Percentiles rank a stretch among this genome's conserved stretches.
Evolutionary conservation across 2,329 filamentous ascomycete genomes (phyloP).

Genomic region (Penicillium sp.): DNA sequence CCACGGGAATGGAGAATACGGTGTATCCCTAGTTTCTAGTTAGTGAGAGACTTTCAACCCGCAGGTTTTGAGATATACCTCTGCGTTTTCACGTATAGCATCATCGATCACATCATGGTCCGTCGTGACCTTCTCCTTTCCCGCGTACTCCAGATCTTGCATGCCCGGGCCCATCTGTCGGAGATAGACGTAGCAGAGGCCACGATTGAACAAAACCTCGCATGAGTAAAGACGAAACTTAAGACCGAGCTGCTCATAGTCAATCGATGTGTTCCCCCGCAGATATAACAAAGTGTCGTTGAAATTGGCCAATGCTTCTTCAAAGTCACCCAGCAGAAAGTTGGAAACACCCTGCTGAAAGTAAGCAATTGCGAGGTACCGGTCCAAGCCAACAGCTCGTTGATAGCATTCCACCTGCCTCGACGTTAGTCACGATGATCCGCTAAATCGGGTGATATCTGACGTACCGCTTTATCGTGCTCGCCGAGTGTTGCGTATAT

Average conservation of each 20-base stretch:
- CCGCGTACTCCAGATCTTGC: constrained; percentile 83
- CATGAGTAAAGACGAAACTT: constrained; percentile 97
- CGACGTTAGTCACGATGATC: constrained; percentile 4
- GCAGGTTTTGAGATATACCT: constrained; percentile 53
- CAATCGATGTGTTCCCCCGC: constrained; percentile 92
- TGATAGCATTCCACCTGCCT: constrained; percentile 91
- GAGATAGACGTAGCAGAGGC: constrained; percentile 94
- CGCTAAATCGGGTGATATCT: too few species aligned
- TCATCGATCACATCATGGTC: constrained; percentile 98
- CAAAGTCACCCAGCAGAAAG: constrained; percentile 93
- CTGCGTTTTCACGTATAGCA: constrained; percentile 85
- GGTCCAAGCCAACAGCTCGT: constrained; percentile 80
- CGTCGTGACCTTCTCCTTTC: constrained; percentile 91
- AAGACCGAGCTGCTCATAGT: constrained; percentile 92
- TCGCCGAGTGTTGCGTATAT: constrained; percentile 95
- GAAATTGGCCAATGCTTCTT: constrained; percentile 96
- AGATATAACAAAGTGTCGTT: constrained; percentile 95
- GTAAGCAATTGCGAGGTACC: constrained; percentile 94
- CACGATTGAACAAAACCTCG: constrained; percentile 95
- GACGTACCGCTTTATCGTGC: constrained; percentile 84
- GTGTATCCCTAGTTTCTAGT: constrained; percentile 70
- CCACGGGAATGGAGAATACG: constrained; percentile 96
- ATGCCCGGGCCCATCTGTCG: constrained; percentile 86
- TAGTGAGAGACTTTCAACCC: not conserved
- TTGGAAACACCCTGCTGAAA: constrained; percentile 99